Base-by-base conservation (phyloP, 2,329 filamentous ascomycete genomes). In the Lecanicillium sp. region DNA sequence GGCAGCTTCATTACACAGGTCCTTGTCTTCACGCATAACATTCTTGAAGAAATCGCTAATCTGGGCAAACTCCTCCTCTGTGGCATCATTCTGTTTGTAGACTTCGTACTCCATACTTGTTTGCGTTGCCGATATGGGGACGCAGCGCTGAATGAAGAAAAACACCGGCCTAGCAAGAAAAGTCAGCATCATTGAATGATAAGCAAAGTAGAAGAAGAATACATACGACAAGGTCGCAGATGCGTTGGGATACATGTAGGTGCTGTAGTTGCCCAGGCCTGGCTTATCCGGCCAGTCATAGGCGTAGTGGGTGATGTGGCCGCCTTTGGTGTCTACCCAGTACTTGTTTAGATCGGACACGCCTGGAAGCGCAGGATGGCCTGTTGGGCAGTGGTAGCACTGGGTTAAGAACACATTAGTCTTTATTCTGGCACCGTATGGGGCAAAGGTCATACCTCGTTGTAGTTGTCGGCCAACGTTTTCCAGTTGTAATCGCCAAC, bases 271-370 rank as follows among this genome's bases (percentile, higher is more conserved):
- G 13, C 49, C 52, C 39, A 61, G 39, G 17, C 59, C 60, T 27
- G 53, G 51, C 43, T 57, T 59, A 3, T 58, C 58, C 18, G 54
- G 50, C 42, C 59, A 61, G 22, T 61, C 56, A 17, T 57, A 55
- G 3, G 57, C 60, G 32, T 57, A 55, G 39, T 66, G 62, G 36
- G 62, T 52, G 32, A 66, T 60, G 29, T 71, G 63, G 2, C 58
- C 62, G 15, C 58, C 62, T 43, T 66, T 64, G 22, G 67, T 66
- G 44, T 71, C 60, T 37, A 74, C 71, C 32, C 60, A 57, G 56
- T 79, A 79, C 5, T 68, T 68, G 43, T 68, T 65, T 30, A 79
- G 65, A 42, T 79, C 71, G 32, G 74, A 66, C 13, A 79, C 62
- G 33, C 64, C 61, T 4, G 71, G 64, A 27, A 79, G 70, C 42